A percentile compares a stretch with the other conserved stretches of the same genome.
Conservation (phyloP, 2,329 filamentous ascomycete species). For the Aspergillus cejpii region DNA sequence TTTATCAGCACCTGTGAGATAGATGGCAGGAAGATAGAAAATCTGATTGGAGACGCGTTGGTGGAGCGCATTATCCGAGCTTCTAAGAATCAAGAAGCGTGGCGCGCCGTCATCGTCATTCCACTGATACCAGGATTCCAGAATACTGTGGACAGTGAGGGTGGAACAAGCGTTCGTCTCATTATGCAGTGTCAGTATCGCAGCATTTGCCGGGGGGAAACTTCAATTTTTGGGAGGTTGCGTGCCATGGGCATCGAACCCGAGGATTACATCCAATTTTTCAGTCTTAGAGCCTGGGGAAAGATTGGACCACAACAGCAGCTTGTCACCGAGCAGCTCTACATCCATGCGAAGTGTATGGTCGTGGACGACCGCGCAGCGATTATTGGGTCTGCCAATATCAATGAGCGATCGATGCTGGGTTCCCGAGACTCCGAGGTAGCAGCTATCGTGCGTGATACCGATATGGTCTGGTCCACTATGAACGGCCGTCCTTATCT, state of each 20-base stretch:
- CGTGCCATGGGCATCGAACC: conserved; percentile 76
- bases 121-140: conserved; percentile 98
- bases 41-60: conserved; percentile 87
- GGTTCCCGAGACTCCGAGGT: conserved; percentile 88
- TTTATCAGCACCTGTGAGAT: conserved; percentile 92
- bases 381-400: conserved; percentile 95
- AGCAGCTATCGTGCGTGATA: conserved; percentile 83
- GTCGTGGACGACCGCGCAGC: conserved; percentile 89
- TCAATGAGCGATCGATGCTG: conserved; percentile 95
- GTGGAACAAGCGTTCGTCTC: conserved; percentile 86
- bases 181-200: conserved; percentile 97
- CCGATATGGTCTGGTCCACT: conserved; percentile 81
- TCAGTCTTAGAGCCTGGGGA: conserved; percentile 85
- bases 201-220: conserved; percentile 87
- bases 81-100: conserved; percentile 74
- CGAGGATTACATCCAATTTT: conserved; percentile 93
- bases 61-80: conserved; percentile 87
- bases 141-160: conserved; percentile 88
- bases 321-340: conserved; percentile 89
- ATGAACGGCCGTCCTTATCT: conserved; percentile 88
- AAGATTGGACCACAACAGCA: conserved; percentile 75
- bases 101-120: conserved; percentile 84
- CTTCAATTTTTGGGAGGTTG: conserved; percentile 84
- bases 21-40: conserved; percentile 78
- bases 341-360: conserved; percentile 97